phyloP scores from a whole-genome alignment of 1,284 basidiomycete genomes.

The Malassezia dermatis region DNA sequence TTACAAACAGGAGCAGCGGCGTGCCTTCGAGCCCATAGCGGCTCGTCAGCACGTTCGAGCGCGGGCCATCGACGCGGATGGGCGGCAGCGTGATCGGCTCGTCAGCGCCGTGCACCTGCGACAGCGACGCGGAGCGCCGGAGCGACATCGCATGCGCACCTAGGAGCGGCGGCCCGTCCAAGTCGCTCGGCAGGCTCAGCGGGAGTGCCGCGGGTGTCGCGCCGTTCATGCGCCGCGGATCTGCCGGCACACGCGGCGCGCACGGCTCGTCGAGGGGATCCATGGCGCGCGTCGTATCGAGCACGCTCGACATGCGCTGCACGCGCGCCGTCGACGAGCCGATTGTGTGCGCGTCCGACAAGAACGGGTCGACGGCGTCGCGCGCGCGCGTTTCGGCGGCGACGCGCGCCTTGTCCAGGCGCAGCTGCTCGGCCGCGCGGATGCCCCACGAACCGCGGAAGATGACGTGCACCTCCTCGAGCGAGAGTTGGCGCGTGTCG shows the following conservation, averaged over 20 bases:
- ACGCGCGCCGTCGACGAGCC: neutral
- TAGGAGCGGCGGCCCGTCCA: neutral
- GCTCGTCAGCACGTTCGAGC: conserved; percentile 24
- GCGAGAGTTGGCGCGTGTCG: conserved; percentile 55
- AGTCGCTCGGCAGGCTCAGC: neutral
- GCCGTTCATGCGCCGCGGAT: neutral
- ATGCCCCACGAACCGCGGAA: conserved; percentile 52
- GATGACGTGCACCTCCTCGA: conserved; percentile 59
- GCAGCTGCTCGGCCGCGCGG: conserved; percentile 41
- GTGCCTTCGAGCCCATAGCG: conserved; percentile 37
- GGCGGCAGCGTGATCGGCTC: neutral
- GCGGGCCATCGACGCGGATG: neutral
- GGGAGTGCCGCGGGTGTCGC: conserved; percentile 6
- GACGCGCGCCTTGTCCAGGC: conserved; percentile 26
- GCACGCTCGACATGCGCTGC: neutral
- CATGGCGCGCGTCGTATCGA: neutral
- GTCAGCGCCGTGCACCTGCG: neutral
- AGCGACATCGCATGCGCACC: neutral
- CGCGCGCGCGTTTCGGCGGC: conserved; percentile 4
- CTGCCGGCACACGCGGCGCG: neutral
- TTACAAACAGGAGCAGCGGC: conserved; percentile 43
- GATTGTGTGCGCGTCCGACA: neutral
- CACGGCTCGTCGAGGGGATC: conserved; percentile 1
- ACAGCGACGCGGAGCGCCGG: conserved; percentile 11
- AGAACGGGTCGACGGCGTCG: neutral